Percentiles rank a stretch among this genome's conserved stretches.
These are phyloP conservation scores for Boletus patriciae DNA, from an alignment of 768 basidiomycete species.

Conservation along the genomic window DNA sequence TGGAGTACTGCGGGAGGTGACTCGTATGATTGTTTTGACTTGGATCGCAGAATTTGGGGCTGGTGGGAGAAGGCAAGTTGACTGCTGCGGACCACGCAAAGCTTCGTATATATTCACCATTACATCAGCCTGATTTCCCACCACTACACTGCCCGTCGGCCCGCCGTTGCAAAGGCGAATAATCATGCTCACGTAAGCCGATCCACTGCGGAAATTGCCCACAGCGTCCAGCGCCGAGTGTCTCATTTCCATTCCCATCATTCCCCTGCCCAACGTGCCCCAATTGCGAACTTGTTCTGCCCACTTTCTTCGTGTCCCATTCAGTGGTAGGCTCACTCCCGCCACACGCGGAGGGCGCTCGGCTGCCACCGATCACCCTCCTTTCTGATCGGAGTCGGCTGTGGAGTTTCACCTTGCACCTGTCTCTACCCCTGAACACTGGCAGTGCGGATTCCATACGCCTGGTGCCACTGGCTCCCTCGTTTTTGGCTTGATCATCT, in stretches of 20 bases:
- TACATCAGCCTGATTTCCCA: conserved; percentile 36
- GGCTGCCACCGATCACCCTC: conserved; percentile 28
- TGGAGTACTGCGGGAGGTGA: conserved; percentile 27
- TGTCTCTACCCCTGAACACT: neutral
- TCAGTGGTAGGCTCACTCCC: neutral
- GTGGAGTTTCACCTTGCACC: conserved; percentile 6
- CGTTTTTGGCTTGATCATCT: neutral
- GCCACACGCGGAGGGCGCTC: conserved; percentile 14
- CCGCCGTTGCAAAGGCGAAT: conserved; percentile 11
- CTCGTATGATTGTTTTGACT: conserved; percentile 21
- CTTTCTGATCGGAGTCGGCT: conserved; percentile 26
- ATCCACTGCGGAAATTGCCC: conserved; percentile 20
- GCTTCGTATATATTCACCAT: conserved; percentile 35
- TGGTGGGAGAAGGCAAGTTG: conserved; percentile 3
- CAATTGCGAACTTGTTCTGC: neutral
- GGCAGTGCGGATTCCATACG: conserved; percentile 10
- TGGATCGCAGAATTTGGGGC: conserved; percentile 8
- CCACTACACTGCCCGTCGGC: conserved; percentile 31
- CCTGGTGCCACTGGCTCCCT: neutral
- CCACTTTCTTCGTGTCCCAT: conserved; percentile 1
- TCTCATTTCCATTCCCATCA: neutral
- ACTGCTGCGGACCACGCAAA: conserved; percentile 37
- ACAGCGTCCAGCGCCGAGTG: neutral
- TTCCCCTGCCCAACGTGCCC: neutral
- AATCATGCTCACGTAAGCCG: conserved; percentile 21